Percentiles rank a stretch among this genome's conserved stretches.
phyloP scores from a whole-genome alignment of 2,329 filamentous ascomycete genomes.

The Apiospora hydei region DNA sequence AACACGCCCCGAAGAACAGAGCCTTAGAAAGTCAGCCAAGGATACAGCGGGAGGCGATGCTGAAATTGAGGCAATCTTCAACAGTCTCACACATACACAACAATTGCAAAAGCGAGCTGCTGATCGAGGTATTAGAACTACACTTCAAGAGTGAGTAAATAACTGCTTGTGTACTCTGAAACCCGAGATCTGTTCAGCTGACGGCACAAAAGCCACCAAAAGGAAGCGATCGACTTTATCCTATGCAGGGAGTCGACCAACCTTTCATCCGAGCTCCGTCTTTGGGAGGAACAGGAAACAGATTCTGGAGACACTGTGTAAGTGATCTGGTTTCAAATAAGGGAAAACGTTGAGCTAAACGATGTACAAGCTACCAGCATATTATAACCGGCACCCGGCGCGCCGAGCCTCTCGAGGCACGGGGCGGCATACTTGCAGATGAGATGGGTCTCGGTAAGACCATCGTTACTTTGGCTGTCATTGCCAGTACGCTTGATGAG shows the following conservation, averaged over 20 bases:
- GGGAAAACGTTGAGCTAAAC: not conserved
- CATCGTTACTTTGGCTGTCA: not conserved
- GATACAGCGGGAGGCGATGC: not conserved
- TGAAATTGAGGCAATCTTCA: not conserved
- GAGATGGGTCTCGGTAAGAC: constrained; percentile 24
- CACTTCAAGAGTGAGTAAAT: not conserved
- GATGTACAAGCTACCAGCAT: not conserved
- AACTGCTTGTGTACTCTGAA: not conserved
- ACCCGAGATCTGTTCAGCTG: not conserved
- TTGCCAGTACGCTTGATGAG: not conserved
- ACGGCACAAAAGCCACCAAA: not conserved
- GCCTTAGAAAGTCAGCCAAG: no score
- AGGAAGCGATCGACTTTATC: not conserved
- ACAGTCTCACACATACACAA: not conserved
- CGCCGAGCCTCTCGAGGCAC: not conserved
- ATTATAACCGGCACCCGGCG: not conserved
- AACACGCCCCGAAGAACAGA: not conserved
- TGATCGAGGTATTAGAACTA: not conserved
- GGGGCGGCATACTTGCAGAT: constrained; percentile 24
- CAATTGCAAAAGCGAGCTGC: not conserved
- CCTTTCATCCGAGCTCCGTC: not conserved
- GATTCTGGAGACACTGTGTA: not conserved
- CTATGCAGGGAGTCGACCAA: not conserved
- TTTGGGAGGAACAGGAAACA: not conserved
- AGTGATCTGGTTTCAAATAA: not conserved